phyloP scores from a whole-genome alignment of 164 flowering plant species.

The Nymphaea colorata region DNA sequence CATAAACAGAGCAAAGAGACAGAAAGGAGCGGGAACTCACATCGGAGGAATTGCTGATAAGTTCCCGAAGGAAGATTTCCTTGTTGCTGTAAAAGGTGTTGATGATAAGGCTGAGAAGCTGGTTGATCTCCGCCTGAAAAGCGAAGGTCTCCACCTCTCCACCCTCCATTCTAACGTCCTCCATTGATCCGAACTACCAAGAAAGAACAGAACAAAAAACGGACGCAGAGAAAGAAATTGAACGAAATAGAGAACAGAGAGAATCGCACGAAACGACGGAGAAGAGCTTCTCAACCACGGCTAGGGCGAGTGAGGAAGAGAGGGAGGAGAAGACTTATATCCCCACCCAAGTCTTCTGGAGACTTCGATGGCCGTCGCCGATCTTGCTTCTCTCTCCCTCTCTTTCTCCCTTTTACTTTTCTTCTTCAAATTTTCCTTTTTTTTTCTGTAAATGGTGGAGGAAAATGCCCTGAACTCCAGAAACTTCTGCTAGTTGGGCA shows the following conservation, averaged over 20 bases:
- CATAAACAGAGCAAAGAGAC: background rate
- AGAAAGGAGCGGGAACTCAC: slow-evolving; percentile 8
- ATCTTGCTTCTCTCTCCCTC: background rate
- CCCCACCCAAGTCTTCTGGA: background rate
- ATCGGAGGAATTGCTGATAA: slow-evolving; percentile 75
- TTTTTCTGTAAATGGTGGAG: background rate
- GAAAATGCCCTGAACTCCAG: background rate
- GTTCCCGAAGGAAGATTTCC: slow-evolving; percentile 77
- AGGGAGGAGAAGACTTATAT: background rate
- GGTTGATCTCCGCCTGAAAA: slow-evolving; percentile 69
- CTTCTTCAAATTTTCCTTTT: background rate
- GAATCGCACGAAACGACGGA: background rate
- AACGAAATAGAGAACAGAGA: background rate
- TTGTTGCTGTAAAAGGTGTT: slow-evolving; percentile 82
- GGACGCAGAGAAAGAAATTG: background rate
- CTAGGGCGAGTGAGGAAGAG: background rate
- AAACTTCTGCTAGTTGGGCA: background rate
- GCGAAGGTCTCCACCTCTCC: slow-evolving; percentile 50
- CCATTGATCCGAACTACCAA: slow-evolving; percentile 3
- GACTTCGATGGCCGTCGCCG: background rate
- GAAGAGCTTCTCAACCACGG: background rate
- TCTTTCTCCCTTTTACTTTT: background rate
- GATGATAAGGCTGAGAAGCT: slow-evolving; percentile 69
- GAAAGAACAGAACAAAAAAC: background rate
- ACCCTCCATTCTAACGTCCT: slow-evolving; percentile 7